phyloP scores from a whole-genome alignment of 2,329 filamentous ascomycete species.

The Paracoccidioides brasiliensis region DNA sequence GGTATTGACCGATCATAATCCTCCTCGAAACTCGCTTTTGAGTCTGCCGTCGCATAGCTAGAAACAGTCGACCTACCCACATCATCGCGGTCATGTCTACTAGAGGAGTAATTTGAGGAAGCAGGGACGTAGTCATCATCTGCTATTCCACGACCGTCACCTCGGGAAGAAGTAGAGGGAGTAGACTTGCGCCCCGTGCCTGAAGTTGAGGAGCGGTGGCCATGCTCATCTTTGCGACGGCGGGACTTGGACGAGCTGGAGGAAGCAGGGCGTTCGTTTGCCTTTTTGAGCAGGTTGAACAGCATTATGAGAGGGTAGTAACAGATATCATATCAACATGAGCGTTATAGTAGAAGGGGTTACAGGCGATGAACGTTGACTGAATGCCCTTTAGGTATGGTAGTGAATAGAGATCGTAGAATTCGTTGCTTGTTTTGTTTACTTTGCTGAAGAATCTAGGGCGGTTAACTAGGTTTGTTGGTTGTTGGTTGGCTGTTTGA shows the following conservation, averaged over 20 bases:
- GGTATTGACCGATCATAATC: conserved; percentile 15
- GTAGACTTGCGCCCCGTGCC: conserved; percentile 24
- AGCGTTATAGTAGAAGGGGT: background rate
- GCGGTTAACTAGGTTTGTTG: too few relatives aligned
- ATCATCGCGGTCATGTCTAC: conserved; percentile 6
- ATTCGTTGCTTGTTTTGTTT: too few relatives aligned
- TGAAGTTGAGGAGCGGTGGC: conserved; percentile 15
- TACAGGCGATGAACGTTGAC: background rate
- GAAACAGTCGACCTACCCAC: conserved; percentile 13
- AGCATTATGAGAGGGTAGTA: conserved; percentile 3
- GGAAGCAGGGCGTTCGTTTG: conserved; percentile 1
- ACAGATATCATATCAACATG: background rate
- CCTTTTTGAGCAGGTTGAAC: conserved; percentile 3
- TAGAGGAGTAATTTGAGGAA: conserved; percentile 12
- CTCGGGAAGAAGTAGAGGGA: conserved; percentile 16
- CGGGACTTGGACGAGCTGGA: conserved; percentile 8
- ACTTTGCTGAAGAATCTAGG: too few relatives aligned
- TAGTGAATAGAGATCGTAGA: background rate
- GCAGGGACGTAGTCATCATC: background rate
- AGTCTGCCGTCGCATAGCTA: conserved; percentile 29
- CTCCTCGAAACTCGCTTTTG: conserved; percentile 14
- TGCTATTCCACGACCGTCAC: conserved; percentile 34
- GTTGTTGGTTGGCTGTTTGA: too few relatives aligned
- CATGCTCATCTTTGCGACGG: conserved; percentile 16
- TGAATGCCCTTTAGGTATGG: background rate